Evolutionary conservation across 1,284 basidiomycete genomes (phyloP).

Genomic region (Xanthoconium separans): DNA sequence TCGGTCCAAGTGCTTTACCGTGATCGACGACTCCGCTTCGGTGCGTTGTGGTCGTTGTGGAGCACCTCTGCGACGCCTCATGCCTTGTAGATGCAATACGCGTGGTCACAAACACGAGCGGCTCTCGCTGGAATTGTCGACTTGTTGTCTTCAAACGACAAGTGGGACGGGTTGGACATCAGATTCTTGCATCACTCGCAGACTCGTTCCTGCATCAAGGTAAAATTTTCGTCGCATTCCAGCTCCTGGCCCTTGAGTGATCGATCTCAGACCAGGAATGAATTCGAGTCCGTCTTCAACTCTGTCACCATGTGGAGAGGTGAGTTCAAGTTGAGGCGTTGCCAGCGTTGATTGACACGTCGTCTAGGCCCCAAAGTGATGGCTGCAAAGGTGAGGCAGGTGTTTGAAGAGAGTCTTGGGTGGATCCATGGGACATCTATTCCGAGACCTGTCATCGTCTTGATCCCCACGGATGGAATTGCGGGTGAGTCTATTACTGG

Average conservation of each 20-base stretch:
- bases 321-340: slow-evolving; percentile 1
- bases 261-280: slow-evolving; percentile 13
- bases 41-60: slow-evolving; percentile 9
- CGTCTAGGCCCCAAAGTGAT: slow-evolving; percentile 17
- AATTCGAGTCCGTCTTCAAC: slow-evolving; percentile 24
- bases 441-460: slow-evolving; percentile 15
- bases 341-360: neutral
- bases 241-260: neutral
- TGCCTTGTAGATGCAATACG: slow-evolving; percentile 19
- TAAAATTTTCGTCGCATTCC: neutral
- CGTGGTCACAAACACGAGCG: slow-evolving; percentile 23
- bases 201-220: slow-evolving; percentile 12
- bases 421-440: slow-evolving; percentile 1
- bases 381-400: slow-evolving; percentile 16
- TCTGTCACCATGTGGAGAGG: slow-evolving; percentile 23
- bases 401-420: slow-evolving; percentile 20
- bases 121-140: slow-evolving; percentile 21
- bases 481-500: slow-evolving; percentile 15
- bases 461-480: slow-evolving; percentile 27
- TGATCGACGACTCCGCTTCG: slow-evolving; percentile 25
- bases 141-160: slow-evolving; percentile 8
- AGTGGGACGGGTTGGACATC: slow-evolving; percentile 23
- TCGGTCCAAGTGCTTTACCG: slow-evolving; percentile 23
- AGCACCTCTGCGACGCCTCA: neutral
- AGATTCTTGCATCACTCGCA: slow-evolving; percentile 19